A percentile compares a stretch with the other conserved stretches of the same genome.
Evolutionary conservation across 371 early-diverging fungal genomes (phyloP).

Genomic region (Lichtheimia hyalospora): DNA sequence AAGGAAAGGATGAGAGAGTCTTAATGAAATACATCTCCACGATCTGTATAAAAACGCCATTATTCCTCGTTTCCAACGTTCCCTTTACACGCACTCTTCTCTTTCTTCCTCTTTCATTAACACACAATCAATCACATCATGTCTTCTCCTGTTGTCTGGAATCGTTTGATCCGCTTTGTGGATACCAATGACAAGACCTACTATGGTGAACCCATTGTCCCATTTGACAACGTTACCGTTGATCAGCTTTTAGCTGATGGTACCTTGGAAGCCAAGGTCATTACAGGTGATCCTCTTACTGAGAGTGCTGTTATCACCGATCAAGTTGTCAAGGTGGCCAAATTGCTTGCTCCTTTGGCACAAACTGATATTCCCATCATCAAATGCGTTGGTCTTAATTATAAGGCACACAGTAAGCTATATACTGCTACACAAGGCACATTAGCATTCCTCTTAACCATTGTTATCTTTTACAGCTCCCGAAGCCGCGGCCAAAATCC

Average conservation of each 20-base stretch:
- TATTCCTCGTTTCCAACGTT: too few species aligned
- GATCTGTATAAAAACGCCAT: too few species aligned
- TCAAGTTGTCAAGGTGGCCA: conserved; percentile 33
- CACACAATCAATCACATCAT: neutral
- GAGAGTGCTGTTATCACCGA: conserved; percentile 34
- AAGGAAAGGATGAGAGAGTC: too few species aligned
- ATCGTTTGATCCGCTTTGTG: conserved; percentile 28
- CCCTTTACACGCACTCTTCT: neutral
- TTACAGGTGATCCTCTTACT: conserved; percentile 42
- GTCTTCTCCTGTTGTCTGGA: conserved; percentile 18
- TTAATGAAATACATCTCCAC: too few species aligned
- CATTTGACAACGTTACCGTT: conserved; percentile 15
- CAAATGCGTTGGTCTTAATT: conserved; percentile 63
- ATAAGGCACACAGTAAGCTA: conserved; percentile 31
- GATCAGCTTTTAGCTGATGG: conserved; percentile 24
- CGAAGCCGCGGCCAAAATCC: conserved; percentile 26
- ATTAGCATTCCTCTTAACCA: neutral
- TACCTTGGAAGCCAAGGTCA: conserved; percentile 39
- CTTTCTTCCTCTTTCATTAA: neutral
- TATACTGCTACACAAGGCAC: neutral
- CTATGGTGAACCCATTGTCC: conserved; percentile 22
- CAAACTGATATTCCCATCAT: conserved; percentile 31
- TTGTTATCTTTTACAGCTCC: conserved; percentile 9
- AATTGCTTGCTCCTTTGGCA: conserved; percentile 46
- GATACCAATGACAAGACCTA: conserved; percentile 20